A percentile compares a stretch with the other conserved stretches of the same genome.
phyloP scores from a whole-genome alignment of 2,329 filamentous ascomycete genomes.

The Microdochium bolleyi region DNA sequence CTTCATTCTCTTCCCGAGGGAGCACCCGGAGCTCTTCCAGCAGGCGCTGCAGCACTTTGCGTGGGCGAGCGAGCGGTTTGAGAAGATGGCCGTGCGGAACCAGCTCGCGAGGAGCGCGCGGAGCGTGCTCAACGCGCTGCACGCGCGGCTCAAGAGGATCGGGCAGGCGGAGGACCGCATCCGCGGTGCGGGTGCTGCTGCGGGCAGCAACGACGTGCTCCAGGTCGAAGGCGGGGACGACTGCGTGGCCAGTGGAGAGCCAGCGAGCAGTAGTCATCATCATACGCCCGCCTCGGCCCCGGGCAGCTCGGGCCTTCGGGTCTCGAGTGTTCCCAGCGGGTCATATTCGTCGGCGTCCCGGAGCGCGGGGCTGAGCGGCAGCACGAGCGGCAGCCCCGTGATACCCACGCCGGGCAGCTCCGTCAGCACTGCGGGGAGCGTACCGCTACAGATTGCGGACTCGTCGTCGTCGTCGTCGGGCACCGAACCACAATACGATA shows the following conservation, averaged over 20 bases:
- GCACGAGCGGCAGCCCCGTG: not conserved
- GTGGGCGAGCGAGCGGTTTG: constrained; percentile 51
- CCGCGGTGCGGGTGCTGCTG: not conserved
- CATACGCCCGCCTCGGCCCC: no score
- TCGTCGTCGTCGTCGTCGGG: no score
- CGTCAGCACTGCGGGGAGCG: not conserved
- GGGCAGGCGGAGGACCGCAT: constrained; percentile 8
- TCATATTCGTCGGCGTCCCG: constrained; percentile 5
- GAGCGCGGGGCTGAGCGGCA: not conserved
- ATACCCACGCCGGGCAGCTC: constrained; percentile 9
- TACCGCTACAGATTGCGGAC: not conserved
- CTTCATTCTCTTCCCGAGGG: constrained; percentile 51
- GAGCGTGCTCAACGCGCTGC: constrained; percentile 46
- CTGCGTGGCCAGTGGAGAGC: no score
- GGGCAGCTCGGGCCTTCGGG: no score
- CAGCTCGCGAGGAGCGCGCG: constrained; percentile 44
- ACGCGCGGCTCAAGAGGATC: constrained; percentile 40
- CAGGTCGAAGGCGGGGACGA: no score
- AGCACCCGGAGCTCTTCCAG: constrained; percentile 39
- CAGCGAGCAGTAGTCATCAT: no score
- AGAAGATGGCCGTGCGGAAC: constrained; percentile 45
- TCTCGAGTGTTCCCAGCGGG: constrained; percentile 1
- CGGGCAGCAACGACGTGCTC: no score
- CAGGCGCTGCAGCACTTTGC: constrained; percentile 46
- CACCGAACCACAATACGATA: not conserved